Percentiles rank a stretch among this genome's conserved stretches.
Evolutionary conservation across 2,329 filamentous ascomycete species (phyloP).

Genomic region (Pseudocercospora eumusae): DNA sequence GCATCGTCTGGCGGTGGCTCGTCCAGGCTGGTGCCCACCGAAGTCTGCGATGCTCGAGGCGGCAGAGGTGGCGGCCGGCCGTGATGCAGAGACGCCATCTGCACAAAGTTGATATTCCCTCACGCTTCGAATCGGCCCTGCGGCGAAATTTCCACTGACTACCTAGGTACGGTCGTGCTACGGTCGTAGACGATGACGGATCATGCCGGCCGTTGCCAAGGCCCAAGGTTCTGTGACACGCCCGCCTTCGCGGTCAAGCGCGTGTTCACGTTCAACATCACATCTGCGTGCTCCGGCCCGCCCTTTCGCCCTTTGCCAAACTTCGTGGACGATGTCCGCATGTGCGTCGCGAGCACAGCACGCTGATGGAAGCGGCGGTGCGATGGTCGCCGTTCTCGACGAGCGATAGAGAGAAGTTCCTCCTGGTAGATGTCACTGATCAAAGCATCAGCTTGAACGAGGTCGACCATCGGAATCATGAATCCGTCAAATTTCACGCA

Average conservation of each 20-base stretch:
- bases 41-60: background rate
- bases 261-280: background rate
- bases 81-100: background rate
- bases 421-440: slow-evolving; percentile 62
- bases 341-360: slow-evolving; percentile 3
- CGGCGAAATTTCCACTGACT: background rate
- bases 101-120: background rate
- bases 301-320: background rate
- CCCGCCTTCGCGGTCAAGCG: background rate
- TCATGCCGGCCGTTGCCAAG: background rate
- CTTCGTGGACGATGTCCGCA: background rate
- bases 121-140: background rate
- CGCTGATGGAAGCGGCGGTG: slow-evolving; percentile 52
- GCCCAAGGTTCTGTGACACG: too few relatives aligned
- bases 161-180: too few relatives aligned
- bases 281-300: too few relatives aligned
- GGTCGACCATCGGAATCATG: slow-evolving; percentile 48
- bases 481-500: slow-evolving; percentile 3
- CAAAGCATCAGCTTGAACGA: slow-evolving; percentile 62
- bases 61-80: slow-evolving; percentile 12
- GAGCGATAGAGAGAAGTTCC: slow-evolving; percentile 56
- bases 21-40: slow-evolving; percentile 10
- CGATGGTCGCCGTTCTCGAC: slow-evolving; percentile 64
- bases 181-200: background rate
- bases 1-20: slow-evolving; percentile 25